Conservation (phyloP, 2,329 filamentous ascomycete species). For the Metarhizium album region DNA sequence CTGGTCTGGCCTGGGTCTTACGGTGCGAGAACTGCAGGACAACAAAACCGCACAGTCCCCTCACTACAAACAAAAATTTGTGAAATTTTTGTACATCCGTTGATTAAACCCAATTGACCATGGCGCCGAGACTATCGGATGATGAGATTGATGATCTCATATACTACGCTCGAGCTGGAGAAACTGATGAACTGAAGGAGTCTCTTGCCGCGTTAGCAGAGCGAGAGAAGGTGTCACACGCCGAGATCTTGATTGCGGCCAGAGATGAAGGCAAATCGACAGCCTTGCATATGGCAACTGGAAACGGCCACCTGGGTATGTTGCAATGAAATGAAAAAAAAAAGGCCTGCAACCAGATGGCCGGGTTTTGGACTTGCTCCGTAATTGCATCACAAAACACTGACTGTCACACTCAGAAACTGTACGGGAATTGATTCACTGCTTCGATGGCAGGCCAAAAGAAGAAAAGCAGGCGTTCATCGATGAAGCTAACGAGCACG, state of each 20-base stretch:
- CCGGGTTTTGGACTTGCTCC: not conserved
- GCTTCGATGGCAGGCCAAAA: slow-evolving; percentile 29
- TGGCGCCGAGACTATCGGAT: slow-evolving; percentile 50
- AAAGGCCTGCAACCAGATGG: no score
- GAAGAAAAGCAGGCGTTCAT: slow-evolving; percentile 42
- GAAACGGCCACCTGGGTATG: slow-evolving; percentile 76
- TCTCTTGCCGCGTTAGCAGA: slow-evolving; percentile 48
- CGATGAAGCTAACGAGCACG: slow-evolving; percentile 64
- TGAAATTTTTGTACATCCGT: slow-evolving; percentile 20
- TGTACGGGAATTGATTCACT: slow-evolving; percentile 31
- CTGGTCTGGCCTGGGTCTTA: slow-evolving; percentile 7
- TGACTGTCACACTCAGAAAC: slow-evolving; percentile 24
- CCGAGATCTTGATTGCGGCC: slow-evolving; percentile 58
- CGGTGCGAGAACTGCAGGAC: slow-evolving; percentile 27
- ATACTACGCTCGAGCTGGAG: slow-evolving; percentile 73
- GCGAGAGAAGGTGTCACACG: slow-evolving; percentile 46
- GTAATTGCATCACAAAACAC: not conserved
- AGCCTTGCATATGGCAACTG: slow-evolving; percentile 82
- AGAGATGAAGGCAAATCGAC: slow-evolving; percentile 69
- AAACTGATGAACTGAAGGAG: slow-evolving; percentile 55
- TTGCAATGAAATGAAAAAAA: not conserved
- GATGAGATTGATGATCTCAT: slow-evolving; percentile 88
- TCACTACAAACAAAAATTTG: slow-evolving; percentile 15
- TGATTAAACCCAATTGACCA: slow-evolving; percentile 13
- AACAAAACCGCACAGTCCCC: slow-evolving; percentile 25